phyloP scores from a whole-genome alignment of 169 alveolate species.

The Besnoitia besnoiti region DNA sequence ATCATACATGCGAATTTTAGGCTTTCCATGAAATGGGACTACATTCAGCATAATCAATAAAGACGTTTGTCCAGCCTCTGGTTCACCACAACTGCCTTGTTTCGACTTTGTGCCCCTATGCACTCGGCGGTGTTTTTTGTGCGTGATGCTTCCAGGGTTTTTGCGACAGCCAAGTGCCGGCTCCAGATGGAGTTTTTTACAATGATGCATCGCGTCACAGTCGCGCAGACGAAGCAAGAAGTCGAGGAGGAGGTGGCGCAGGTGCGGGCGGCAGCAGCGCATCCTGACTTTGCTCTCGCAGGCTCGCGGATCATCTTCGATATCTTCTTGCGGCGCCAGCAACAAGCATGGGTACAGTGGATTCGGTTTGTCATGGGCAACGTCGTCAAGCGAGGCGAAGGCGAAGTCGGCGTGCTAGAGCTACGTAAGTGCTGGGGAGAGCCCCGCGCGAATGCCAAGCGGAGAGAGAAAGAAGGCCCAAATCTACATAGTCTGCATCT shows the following conservation, averaged over 20 bases:
- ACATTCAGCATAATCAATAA: too few relatives aligned
- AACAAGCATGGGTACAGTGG: background rate
- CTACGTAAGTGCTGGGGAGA: too few relatives aligned
- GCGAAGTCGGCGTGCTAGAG: too few relatives aligned
- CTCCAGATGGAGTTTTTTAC: background rate
- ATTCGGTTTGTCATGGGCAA: background rate
- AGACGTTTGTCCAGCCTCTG: too few relatives aligned
- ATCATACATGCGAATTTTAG: too few relatives aligned
- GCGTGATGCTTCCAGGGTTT: background rate
- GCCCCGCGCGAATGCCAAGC: too few relatives aligned
- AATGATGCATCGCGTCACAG: background rate
- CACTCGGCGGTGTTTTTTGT: background rate
- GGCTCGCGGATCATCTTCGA: background rate
- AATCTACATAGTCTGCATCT: too few relatives aligned
- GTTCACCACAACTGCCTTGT: too few relatives aligned
- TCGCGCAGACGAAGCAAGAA: background rate
- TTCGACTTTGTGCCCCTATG: too few relatives aligned
- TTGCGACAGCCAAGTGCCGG: background rate
- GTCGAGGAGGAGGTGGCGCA: too few relatives aligned
- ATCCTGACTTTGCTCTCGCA: background rate
- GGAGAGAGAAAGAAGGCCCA: too few relatives aligned
- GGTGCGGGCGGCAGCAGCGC: background rate
- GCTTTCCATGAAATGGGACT: too few relatives aligned
- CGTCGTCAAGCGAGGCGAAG: background rate
- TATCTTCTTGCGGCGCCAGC: background rate